Evolutionary conservation across 2,329 filamentous ascomycete species (phyloP).

Genomic region (Botryotinia narcissicola): DNA sequence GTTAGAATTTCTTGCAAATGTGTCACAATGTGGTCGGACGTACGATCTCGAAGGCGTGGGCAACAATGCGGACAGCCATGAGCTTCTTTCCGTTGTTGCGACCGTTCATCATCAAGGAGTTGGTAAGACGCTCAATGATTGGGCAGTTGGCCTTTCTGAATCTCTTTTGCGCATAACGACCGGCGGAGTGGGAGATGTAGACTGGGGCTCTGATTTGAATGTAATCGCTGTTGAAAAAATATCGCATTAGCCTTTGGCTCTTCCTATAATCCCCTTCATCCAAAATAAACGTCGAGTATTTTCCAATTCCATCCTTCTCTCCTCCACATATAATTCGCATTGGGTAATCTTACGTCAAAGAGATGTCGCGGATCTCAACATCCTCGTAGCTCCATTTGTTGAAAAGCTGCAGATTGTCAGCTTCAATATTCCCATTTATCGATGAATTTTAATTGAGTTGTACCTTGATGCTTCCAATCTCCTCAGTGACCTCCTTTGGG

Average conservation of each 20-base stretch:
- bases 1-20: conserved; percentile 20
- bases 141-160: conserved; percentile 99
- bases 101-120: conserved; percentile 99
- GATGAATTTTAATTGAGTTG: conserved; percentile 16
- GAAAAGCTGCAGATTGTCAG: conserved; percentile 57
- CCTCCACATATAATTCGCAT: conserved; percentile 11
- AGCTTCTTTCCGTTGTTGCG: conserved; percentile 99
- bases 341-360: conserved; percentile 80
- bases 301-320: neutral
- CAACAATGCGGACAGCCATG: conserved; percentile 99
- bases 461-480: conserved; percentile 91
- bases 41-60: conserved; percentile 99
- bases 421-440: conserved; percentile 18
- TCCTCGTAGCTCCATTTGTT: conserved; percentile 99
- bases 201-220: conserved; percentile 99
- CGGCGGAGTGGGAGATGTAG: conserved; percentile 98
- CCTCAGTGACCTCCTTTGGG: conserved; percentile 86
- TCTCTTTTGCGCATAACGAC: conserved; percentile 97
- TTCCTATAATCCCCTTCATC: conserved; percentile 35
- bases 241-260: conserved; percentile 20
- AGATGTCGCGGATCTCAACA: conserved; percentile 99
- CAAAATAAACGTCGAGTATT: conserved; percentile 10
- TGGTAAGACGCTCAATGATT: conserved; percentile 99
- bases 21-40: conserved; percentile 44
- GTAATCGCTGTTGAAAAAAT: conserved; percentile 74